Base-by-base conservation (phyloP, 805 yeast species). In the Teunomyces funiuensis region DNA sequence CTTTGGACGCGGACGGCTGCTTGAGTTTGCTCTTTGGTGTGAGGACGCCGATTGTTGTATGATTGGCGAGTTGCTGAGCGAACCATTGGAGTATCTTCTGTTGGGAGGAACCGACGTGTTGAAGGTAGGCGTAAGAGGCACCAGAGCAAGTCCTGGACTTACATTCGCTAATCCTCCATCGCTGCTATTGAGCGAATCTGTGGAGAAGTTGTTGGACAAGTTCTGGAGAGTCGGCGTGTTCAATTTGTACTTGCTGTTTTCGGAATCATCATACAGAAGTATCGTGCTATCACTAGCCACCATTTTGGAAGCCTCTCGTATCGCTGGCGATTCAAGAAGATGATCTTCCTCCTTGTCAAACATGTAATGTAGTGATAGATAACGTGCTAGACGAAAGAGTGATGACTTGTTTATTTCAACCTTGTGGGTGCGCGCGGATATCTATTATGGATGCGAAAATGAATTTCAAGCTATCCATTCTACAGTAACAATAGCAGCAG, bases 131-230 rank as follows among this genome's bases (percentile, higher is more conserved):
- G 46, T 43, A 6, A 28, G 16, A 8, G 46, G 46, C 10, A 18
- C 30, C 11, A 40, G 53, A 13, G 45, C 46, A 4, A 65, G 34
- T 2, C 14, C 25, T 18, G 34, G 11, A 9, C 10, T 10, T 19
- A 6, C 13, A 7, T 8, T 27, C 7, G 16, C 29, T 5, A 10
- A 28, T 6, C 33, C 13, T 7, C 25, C 15, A 13, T 31, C 34
- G 19, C 18, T 28, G 30, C n/a, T n/a, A n/a, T 13, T 31, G 7
- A 31, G 19, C 1, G 71, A 65, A 30, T 66, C 71, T 2, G 69
- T 47, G 7, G 71, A 65, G 49, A 70, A 70, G 49, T 70, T 70
- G 34, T 71, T 65, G 9, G 37, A 34, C 6, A 31, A 14, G 34
- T 19, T 31, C 16, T 19, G 34, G 11, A 31, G 34, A 3, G 34